Base-by-base conservation (phyloP, 2,329 filamentous ascomycete species). In the Tolypocladium endophyticum region DNA sequence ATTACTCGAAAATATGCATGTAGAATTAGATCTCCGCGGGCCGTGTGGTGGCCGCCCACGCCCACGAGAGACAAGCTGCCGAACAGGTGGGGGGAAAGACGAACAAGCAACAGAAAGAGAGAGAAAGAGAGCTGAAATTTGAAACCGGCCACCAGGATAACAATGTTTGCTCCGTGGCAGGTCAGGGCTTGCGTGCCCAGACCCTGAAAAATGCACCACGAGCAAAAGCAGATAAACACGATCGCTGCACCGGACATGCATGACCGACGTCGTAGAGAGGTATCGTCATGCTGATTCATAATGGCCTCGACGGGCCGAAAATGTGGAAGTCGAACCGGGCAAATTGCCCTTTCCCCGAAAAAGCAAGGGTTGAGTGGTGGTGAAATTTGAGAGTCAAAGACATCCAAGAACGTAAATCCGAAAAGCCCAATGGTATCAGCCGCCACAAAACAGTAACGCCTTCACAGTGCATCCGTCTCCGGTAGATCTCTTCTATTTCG, bases 201-300 rank as follows among this genome's bases (percentile, higher is more conserved):
- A n/a, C 14, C 50, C 35, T 18, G 43, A 4, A n/a, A 20, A n/a
- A 20, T 47, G 35, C 9, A 20, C 61, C 58, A 61, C 64, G 59
- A 65, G 61, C 47, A 61, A 61, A 62, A 63, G 63, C 53, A 71
- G 65, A 69, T 75, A 70, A 66, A 66, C 72, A 77, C 73, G 76
- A 81, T 81, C 79, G 79, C 77, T 82, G 81, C 83, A 76, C 82
- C 79, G 79, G 81, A 83, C 81, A 81, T 72, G 78, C 78, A 82
- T 77, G 78, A 82, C 78, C 78, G 77, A 78, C 73, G 74, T 74
- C 74, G 72, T 76, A 73, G 68, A 72, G 72, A 75, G 72, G 71
- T 76, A 78, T 82, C 77, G 79, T 82, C 79, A 82, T 83, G 79
- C 76, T 80, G 73, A 78, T 78, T 79, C 79, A 78, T 81, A 76